Evolutionary conservation across 768 basidiomycete genomes (phyloP), one percentile per base, ranked within the genome.

Genomic region (Pisolithus marmoratus): DNA sequence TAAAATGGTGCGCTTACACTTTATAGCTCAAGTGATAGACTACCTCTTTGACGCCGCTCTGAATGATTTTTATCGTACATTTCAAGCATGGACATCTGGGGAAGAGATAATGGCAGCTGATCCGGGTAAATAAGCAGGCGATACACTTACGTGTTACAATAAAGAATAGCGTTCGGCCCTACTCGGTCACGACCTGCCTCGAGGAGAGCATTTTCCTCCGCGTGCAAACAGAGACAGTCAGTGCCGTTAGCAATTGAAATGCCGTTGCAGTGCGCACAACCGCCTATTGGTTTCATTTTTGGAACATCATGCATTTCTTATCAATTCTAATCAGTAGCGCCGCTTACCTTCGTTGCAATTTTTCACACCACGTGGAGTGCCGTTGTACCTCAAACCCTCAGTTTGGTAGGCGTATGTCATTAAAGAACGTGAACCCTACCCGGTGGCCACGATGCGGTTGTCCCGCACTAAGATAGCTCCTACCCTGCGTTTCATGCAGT

Each of bases 21-120:
- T 92, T 93, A 70, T 99, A 99, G 48, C 84, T 84, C 50, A 97
- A 72, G 65, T 94, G 95, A 66, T 98, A 99, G 5, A 98, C 90
- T 4, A 99, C 95, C 52, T 84, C 85, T 54, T 80, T 84, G 19
- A 98, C 87, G 0, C 94, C 95, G 20, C 85, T 87, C 63, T 99
- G 95, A 24, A 97, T 94, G 58, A 98, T 97, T 68, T 98, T 98
- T 70, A 97, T 84, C 0, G 94, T 92, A 64, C 96, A 99, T 57
- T 81, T 84, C n/a, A 98, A 74, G 65, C 96, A 99, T 0, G 96
- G 96, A 61, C 96, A 99, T n/a, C 94, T 98, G 62, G 17, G 38
- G 36, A 38, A 40, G 6, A 12, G 29, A 29, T 14, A n/a, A 27
- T 11, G 24, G 24, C 20, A 9, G 42, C 42, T 20, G 42, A 9